phyloP scores from a whole-genome alignment of 331 rosid genomes.

The Ulmus americana region DNA sequence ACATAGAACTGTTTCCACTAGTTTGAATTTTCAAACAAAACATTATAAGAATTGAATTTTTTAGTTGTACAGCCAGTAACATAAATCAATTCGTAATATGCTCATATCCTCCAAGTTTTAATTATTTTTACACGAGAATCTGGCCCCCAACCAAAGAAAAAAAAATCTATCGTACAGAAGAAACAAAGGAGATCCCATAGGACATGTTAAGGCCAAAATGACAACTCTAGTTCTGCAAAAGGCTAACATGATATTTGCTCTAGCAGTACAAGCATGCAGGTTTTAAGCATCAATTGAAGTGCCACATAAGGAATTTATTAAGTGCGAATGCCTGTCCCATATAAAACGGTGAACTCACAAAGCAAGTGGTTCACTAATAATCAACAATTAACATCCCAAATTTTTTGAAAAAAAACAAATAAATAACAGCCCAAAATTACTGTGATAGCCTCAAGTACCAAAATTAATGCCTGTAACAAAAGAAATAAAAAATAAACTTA shows the following conservation, averaged over 20 bases:
- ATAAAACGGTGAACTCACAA: background rate
- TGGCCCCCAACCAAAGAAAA: no score
- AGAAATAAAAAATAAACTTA: conserved; percentile 26
- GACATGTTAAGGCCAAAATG: background rate
- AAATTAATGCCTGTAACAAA: conserved; percentile 2
- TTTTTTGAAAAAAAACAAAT: background rate
- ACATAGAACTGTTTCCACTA: background rate
- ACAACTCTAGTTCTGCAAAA: background rate
- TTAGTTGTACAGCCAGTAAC: background rate
- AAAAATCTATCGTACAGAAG: no score
- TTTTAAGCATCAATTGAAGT: background rate
- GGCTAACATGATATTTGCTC: background rate
- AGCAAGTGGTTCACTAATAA: background rate
- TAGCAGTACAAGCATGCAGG: background rate
- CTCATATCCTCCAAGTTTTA: background rate
- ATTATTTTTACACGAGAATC: background rate
- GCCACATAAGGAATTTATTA: background rate
- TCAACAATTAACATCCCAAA: conserved; percentile 3
- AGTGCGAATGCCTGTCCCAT: background rate
- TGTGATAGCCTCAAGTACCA: conserved; percentile 14
- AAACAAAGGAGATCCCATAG: background rate
- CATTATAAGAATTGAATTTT: background rate
- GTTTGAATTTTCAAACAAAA: background rate
- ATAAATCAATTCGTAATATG: background rate
- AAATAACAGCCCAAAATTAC: background rate